Evolutionary conservation across 768 basidiomycete genomes (phyloP), one percentile per base, ranked within the genome.

Genomic region (Leccinum incarnatum): DNA sequence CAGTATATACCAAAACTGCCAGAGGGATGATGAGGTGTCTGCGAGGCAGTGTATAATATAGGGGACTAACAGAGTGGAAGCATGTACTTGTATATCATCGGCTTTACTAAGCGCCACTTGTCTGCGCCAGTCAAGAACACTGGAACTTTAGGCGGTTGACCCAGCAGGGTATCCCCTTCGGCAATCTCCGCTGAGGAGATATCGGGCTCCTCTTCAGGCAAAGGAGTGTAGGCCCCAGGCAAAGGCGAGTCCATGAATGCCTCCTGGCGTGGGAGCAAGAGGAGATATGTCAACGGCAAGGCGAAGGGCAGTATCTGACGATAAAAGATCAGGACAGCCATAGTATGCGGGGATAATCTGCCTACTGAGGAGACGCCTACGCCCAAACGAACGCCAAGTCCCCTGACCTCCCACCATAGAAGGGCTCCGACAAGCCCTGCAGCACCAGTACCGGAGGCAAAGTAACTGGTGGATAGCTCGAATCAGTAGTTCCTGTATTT

Each of bases 401-500:
- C 83, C 19, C 97, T 80, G 4, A 98, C 76, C 62, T 93, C 80
- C 96, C 96, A 98, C 97, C 97, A 98, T 12, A 97, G 68, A 40
- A 90, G 89, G 0, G 96, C 94, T 7, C 96, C 96, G 1, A 88
- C 89, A 1, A 99, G 83, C 0, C 96, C 96, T 0, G 96, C 96
- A 5, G 90, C 93, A 1, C 96, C 96, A 0, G 96, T 98, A 0
- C 96, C 96, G 9, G 89, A 88, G 7, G 95, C 88, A 73, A 98
- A 99, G 67, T 94, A 97, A 5, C 90, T 91, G 46, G 2, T 36
- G 7, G 11, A n/a, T 12, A 4, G 1, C 34, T 48, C n/a, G 15
- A 57, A 53, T 32, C 7, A 34, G 49, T 19, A 5, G 3, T 15
- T 30, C 1, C 17, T n/a, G 11, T 6, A 36, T 21, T 1, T 0